A percentile compares a stretch with the other conserved stretches of the same genome.
Evolutionary conservation across 306 rosid genomes (phyloP).

Genomic region (Trifolium dubium): DNA sequence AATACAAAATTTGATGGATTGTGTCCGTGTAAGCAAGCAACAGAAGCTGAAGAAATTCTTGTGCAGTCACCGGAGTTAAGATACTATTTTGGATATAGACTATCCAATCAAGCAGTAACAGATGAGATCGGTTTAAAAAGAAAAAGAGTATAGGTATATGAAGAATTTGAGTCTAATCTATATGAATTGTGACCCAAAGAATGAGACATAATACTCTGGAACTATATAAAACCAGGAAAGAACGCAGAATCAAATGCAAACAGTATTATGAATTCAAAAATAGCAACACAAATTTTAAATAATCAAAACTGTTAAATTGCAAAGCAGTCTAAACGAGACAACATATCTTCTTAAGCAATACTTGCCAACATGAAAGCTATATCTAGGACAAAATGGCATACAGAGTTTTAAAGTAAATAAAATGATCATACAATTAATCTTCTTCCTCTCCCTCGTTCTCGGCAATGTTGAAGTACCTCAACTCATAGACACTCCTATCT

Average conservation of each 20-base stretch:
- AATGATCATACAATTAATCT: slow-evolving; percentile 43
- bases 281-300: slow-evolving; percentile 3
- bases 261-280: slow-evolving; percentile 30
- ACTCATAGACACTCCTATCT: slow-evolving; percentile 52
- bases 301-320: slow-evolving; percentile 36
- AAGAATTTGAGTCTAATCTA: background rate
- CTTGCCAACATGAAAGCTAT: slow-evolving; percentile 38
- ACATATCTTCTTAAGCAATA: slow-evolving; percentile 38
- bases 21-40: too few relatives aligned
- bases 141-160: too few relatives aligned
- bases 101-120: too few relatives aligned
- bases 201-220: background rate
- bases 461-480: slow-evolving; percentile 62
- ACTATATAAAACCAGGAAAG: background rate
- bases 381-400: slow-evolving; percentile 29
- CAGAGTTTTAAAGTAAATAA: slow-evolving; percentile 12
- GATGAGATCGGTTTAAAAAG: too few relatives aligned
- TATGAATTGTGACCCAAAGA: background rate
- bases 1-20: too few relatives aligned
- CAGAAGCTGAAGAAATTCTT: too few relatives aligned
- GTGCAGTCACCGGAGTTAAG: too few relatives aligned
- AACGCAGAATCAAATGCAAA: background rate
- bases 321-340: slow-evolving; percentile 25
- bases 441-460: slow-evolving; percentile 59
- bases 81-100: too few relatives aligned